phyloP scores from a whole-genome alignment of 176 grass and related monocot species.

The Rhynchospora tenuis region DNA sequence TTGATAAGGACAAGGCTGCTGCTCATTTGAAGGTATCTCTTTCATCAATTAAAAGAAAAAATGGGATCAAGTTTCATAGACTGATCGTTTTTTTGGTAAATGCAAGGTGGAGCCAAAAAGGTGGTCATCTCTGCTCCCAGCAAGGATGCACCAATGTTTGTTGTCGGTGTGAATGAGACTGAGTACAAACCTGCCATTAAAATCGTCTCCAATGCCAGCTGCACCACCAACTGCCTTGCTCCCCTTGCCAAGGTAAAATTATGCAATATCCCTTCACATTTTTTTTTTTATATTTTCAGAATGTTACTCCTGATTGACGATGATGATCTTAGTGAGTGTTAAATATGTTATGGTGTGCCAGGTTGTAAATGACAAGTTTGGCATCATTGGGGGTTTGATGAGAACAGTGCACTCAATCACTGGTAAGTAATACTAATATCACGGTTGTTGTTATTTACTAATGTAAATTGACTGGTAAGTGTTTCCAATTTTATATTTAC shows the following conservation, averaged over 20 bases:
- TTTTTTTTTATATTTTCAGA: background rate
- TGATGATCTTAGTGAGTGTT: background rate
- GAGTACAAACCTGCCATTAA: constrained; percentile 58
- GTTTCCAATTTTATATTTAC: background rate
- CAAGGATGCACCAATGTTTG: too few relatives aligned
- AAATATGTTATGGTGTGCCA: constrained; percentile 9
- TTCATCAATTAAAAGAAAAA: background rate
- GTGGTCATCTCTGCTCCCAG: too few relatives aligned
- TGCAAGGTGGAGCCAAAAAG: constrained; percentile 76
- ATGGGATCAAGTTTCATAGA: background rate
- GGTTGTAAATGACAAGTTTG: constrained; percentile 77
- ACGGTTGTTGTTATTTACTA: background rate
- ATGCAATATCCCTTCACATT: background rate
- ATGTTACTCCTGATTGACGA: background rate
- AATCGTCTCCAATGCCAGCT: constrained; percentile 80
- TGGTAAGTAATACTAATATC: constrained; percentile 33
- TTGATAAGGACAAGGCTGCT: constrained; percentile 65
- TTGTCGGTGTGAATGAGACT: constrained; percentile 68
- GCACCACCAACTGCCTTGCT: constrained; percentile 85
- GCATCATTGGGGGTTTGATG: constrained; percentile 78
- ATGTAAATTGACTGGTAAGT: background rate
- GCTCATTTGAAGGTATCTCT: constrained; percentile 57
- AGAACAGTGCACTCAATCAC: constrained; percentile 74
- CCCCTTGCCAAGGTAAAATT: constrained; percentile 58
- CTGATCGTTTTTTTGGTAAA: background rate